Base-by-base conservation (phyloP, 2,329 filamentous ascomycete species). In the Sporothrix mexicana region DNA sequence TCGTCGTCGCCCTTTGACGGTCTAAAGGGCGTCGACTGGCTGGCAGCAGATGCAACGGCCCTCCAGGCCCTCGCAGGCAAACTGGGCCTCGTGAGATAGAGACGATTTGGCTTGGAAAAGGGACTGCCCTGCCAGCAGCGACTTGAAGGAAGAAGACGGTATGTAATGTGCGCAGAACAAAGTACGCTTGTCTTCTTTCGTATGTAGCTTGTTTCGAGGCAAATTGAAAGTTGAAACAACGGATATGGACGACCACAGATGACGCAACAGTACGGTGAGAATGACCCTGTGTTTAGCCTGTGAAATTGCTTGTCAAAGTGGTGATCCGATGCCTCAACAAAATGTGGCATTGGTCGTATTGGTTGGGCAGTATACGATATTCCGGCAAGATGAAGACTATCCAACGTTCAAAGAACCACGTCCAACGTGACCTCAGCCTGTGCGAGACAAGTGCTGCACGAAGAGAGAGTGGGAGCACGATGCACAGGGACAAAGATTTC, bases 11-110 rank as follows among this genome's bases (percentile, higher is more conserved):
- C 7, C 36, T 75, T 73, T 23, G 62, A 66, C 17, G 51, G 17
- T 5, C 77, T 90, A 74, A 84, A 85, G 77, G 82, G 88, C 5
- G 81, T 88, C 13, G 88, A 91, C 77, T 91, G 88, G 88, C 84
- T 84, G 20, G 83, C 80, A 72, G 88, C 86, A n/a, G 83, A 84
- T 36, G 88, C 86, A 78, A 77, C 75, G 6, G 79, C 81, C 71
- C 80, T 88, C 45, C 83, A 83, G 76, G 77, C 75, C 10, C 76
- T 85, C 36, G 83, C 86, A 51, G 79, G 81, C 70, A 81, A 80
- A 74, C 78, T 89, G 71, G 83, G 82, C 2, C 43, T 67, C 1
- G 71, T 70, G 51, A 49, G 53, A 25, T 61, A 55, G n/a, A 10
- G 7, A 36, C 30, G 30, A 36, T 36, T 5, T 36, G 4, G 7